Evolutionary conservation across 2,329 filamentous ascomycete genomes (phyloP).

Genomic region (Penicillium sumatraense): DNA sequence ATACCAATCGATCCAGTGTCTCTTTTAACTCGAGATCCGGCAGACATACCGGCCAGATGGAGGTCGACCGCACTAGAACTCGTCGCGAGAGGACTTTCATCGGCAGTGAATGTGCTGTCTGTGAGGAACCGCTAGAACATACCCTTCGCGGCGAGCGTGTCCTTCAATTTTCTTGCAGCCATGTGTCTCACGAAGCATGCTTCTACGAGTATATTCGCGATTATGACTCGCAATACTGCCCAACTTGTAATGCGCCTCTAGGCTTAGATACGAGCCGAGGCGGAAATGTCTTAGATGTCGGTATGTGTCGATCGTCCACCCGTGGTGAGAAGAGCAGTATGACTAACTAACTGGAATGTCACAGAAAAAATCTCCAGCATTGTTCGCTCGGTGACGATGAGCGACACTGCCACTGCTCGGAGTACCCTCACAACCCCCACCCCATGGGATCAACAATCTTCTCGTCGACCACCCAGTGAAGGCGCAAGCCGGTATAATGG

Average conservation of each 20-base stretch:
- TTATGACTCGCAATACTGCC: constrained; percentile 91
- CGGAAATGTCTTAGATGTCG: constrained; percentile 89
- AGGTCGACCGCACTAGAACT: constrained; percentile 75
- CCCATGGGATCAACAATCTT: constrained; percentile 58
- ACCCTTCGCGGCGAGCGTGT: constrained; percentile 92
- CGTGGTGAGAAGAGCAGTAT: not conserved
- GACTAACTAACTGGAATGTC: constrained; percentile 10
- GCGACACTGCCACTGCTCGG: constrained; percentile 60
- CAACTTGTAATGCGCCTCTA: constrained; percentile 87
- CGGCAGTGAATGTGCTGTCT: constrained; percentile 91
- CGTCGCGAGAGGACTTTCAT: constrained; percentile 93
- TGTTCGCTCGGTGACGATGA: constrained; percentile 77
- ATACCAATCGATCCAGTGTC: constrained; percentile 37
- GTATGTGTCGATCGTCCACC: constrained; percentile 54
- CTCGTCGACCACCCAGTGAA: constrained; percentile 39
- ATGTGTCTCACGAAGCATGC: constrained; percentile 96
- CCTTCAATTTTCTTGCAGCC: constrained; percentile 92
- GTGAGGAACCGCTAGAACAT: constrained; percentile 94
- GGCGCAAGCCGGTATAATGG: constrained; percentile 31
- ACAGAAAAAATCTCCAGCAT: constrained; percentile 94
- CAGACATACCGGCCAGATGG: constrained; percentile 64
- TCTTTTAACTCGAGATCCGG: constrained; percentile 45
- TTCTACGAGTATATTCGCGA: constrained; percentile 99
- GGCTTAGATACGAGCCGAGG: constrained; percentile 91
- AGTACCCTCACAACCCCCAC: constrained; percentile 62